Base-by-base conservation (phyloP, 805 yeast genomes). In the Wickerhamomyces rabaulensis region DNA sequence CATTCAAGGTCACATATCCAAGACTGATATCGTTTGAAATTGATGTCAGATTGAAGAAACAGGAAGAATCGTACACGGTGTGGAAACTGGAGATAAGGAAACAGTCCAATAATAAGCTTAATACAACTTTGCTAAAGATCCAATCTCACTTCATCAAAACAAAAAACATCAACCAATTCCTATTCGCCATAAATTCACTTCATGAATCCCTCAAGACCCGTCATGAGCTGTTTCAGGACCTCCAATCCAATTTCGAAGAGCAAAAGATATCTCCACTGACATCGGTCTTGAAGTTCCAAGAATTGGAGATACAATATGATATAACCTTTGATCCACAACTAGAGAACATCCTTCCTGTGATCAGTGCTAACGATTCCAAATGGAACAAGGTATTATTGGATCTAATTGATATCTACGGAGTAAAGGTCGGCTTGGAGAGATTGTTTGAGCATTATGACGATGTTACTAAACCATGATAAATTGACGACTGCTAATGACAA, bases 41-140 rank as follows among this genome's bases (percentile, higher is more conserved):
- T 4, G 35, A n/a, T 2, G 38, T 60, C 19, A 45, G 43, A 40
- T 41, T 60, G 25, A 48, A 51, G 33, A 45, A 39, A n/a, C 35
- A 40, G 9, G 31, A 49, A 10, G 37, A 48, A 25, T 36, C 22
- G 1, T 58, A 57, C 38, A 48, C 45, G 17, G 43, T 54, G 1
- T 43, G 47, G 43, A 36, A 47, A 2, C 41, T 60, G 4, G 27
- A 46, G 0, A 40, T 53, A 8, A 25, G 8, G 1, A 60, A 49
- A 23, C 16, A 9, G 7, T 58, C 63, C 10, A 55, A 53, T 21
- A 60, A 60, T 40, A 53, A 39, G 40, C 51, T 57, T 27, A 60
- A 60, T 29, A 40, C 58, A 1, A 9, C 55, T 2, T 29, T 57
- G 4, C 10, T 40, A 3, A 43, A 46, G 23, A 42, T 60, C 7